Base-by-base conservation (phyloP, 306 rosid genomes). In the Glycine latifolia region DNA sequence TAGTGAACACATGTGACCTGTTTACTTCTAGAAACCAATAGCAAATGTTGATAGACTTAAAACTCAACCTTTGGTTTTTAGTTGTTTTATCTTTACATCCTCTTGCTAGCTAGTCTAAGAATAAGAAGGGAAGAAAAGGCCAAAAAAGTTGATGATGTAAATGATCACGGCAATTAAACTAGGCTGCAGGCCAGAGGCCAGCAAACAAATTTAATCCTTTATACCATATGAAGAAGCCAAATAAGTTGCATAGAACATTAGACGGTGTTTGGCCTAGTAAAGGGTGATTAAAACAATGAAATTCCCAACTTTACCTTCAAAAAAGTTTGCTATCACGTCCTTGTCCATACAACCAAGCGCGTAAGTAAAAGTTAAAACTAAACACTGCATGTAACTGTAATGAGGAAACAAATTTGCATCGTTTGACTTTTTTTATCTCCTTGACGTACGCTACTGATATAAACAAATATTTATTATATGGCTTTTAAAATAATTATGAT, bases 211-310 rank as follows among this genome's bases (percentile, higher is more conserved):
- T 43, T 26, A 13, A 16, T 6, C 1, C 2, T 4, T 10, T n/a
- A 14, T 4, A 31, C 4, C 2, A 2, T 74, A 26, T 33, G 35
- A 76, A 67, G 63, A 75, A 82, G 85, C 78, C 85, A 76, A 76
- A 76, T 82, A 66, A 50, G 33, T 71, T 52, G 56, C 81, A 67
- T 48, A 55, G 80, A 31, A 50, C 53, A 79, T 6, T 14, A 33
- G 35, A 66, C 6, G 33, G 43, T 35, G 7, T 12, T 56, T 73
- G 77, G 43, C 33, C n/a, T 33, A 4, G 20, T 9, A 26, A 43
- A 67, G 17, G 77, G 56, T 56, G 81, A 71, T 71, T 5, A 56
- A 75, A 1, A 56, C 81, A 12, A 75, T 15, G 71, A 8, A 5
- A 67, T 7, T 16, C 8, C 17, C 17, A 49, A 33, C 8, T 62